These are phyloP conservation scores for Xylaria curta DNA, from an alignment of 495 filamentous ascomycete genomes.

Conservation along the genomic window DNA sequence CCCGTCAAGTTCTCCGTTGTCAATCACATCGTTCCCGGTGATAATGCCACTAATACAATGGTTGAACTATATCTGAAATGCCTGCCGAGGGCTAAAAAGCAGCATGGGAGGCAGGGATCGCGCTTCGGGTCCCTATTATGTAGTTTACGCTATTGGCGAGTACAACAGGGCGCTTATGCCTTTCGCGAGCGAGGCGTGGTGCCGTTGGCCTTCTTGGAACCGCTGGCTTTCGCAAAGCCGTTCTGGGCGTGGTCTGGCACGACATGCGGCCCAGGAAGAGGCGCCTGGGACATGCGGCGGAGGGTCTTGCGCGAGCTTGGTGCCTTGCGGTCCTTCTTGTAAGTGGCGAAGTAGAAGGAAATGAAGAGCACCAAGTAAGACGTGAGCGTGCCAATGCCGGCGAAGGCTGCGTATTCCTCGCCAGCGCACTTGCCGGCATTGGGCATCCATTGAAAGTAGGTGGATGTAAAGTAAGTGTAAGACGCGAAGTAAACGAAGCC, in stretches of 20 bases:
- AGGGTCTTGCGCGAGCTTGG: constrained; percentile 62
- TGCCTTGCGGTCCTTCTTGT: constrained; percentile 82
- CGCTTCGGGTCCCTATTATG: constrained; percentile 18
- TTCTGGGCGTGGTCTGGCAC: constrained; percentile 46
- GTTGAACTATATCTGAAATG: constrained; percentile 24
- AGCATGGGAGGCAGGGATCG: constrained; percentile 20
- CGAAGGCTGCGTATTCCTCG: constrained; percentile 96
- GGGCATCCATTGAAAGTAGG: constrained; percentile 87
- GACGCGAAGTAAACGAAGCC: constrained; percentile 95
- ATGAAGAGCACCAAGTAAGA: constrained; percentile 98
- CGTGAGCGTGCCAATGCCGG: constrained; percentile 88
- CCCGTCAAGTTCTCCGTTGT: constrained; percentile 16
- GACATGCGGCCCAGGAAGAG: constrained; percentile 55
- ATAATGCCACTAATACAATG: constrained; percentile 42
- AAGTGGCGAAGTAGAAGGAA: constrained; percentile 97
- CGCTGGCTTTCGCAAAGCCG: constrained; percentile 51
- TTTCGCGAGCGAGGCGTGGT: constrained; percentile 62
- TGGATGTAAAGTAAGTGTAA: constrained; percentile 91
- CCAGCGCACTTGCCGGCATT: constrained; percentile 87
- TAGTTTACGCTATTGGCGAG: constrained; percentile 24
- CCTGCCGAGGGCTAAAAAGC: constrained; percentile 19
- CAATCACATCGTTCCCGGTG: constrained; percentile 35
- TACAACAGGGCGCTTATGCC: constrained; percentile 50
- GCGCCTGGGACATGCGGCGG: constrained; percentile 60
- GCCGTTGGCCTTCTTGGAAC: constrained; percentile 55